A percentile compares a stretch with the other conserved stretches of the same genome.
Conservation (phyloP, 2,329 filamentous ascomycete genomes). For the Tolypocladium guangdongense region DNA sequence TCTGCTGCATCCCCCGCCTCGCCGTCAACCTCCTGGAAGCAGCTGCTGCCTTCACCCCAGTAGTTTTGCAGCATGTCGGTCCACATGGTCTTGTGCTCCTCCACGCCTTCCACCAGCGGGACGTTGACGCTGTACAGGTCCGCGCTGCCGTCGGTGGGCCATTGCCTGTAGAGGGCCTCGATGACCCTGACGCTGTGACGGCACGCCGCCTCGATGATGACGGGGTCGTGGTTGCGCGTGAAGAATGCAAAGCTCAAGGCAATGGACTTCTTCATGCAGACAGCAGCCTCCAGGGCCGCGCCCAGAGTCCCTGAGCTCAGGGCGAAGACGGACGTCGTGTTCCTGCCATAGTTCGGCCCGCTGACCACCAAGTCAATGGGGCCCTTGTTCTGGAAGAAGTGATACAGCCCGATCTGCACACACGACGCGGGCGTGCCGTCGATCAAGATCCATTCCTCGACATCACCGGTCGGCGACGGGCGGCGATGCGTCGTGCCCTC, state of each 20-base stretch:
- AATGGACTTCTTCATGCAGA: constrained; percentile 59
- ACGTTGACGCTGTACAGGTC: constrained; percentile 92
- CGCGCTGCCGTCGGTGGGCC: constrained; percentile 52
- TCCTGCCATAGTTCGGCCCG: constrained; percentile 75
- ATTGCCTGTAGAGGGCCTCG: constrained; percentile 66
- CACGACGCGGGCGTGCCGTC: constrained; percentile 74
- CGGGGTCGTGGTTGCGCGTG: constrained; percentile 69
- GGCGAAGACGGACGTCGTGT: constrained; percentile 70
- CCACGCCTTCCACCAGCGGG: constrained; percentile 68
- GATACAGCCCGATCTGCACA: constrained; percentile 71
- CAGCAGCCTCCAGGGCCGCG: constrained; percentile 65
- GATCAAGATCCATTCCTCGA: constrained; percentile 72
- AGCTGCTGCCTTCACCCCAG: constrained; percentile 67
- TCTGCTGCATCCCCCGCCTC: constrained; percentile 52
- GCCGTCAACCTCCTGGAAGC: constrained; percentile 71
- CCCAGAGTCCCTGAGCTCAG: constrained; percentile 69
- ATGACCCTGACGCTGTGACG: constrained; percentile 65
- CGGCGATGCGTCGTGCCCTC: constrained; percentile 55
- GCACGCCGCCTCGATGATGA: constrained; percentile 68
- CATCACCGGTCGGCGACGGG: constrained; percentile 40
- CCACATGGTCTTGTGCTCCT: constrained; percentile 62
- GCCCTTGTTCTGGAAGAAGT: constrained; percentile 63
- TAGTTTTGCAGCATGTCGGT: constrained; percentile 84
- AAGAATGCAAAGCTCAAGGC: constrained; percentile 90
- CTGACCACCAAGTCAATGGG: constrained; percentile 68